phyloP scores from a whole-genome alignment of 495 filamentous ascomycete species.

The Aspergillus steynii region DNA sequence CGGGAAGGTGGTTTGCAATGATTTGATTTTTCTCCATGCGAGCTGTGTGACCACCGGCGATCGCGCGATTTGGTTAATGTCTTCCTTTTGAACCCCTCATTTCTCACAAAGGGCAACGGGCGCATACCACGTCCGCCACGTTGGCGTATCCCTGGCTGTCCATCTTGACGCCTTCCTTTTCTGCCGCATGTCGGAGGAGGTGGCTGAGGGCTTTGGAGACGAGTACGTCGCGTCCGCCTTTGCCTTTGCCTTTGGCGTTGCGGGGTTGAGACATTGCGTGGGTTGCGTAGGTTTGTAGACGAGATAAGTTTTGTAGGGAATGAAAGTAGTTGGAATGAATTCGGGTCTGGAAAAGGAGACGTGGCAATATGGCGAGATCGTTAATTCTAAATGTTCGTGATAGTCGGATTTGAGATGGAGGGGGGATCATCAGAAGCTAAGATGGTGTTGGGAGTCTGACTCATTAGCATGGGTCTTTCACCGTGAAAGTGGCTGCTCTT shows the following conservation, averaged over 20 bases:
- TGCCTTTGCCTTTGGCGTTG: conserved; percentile 8
- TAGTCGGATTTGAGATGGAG: background rate
- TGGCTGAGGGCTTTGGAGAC: conserved; percentile 81
- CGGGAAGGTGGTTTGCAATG: conserved; percentile 66
- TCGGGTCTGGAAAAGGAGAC: background rate
- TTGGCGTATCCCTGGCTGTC: conserved; percentile 78
- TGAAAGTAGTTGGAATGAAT: background rate
- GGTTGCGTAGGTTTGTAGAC: background rate
- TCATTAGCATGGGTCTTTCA: background rate
- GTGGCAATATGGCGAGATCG: background rate
- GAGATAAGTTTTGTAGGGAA: background rate
- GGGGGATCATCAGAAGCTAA: background rate
- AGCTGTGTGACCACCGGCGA: conserved; percentile 48
- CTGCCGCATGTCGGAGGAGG: conserved; percentile 81
- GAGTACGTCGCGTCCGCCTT: conserved; percentile 54
- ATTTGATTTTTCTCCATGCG: conserved; percentile 65
- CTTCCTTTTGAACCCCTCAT: background rate
- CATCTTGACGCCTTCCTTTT: conserved; percentile 72
- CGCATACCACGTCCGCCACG: conserved; percentile 72
- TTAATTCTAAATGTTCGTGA: background rate
- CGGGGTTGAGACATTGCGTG: background rate
- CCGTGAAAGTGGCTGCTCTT: background rate
- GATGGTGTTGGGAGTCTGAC: background rate
- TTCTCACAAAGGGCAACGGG: background rate
- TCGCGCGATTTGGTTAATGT: conserved; percentile 5